Evolutionary conservation across 768 basidiomycete species (phyloP).

Genomic region (Leccinellum rugosiceps): DNA sequence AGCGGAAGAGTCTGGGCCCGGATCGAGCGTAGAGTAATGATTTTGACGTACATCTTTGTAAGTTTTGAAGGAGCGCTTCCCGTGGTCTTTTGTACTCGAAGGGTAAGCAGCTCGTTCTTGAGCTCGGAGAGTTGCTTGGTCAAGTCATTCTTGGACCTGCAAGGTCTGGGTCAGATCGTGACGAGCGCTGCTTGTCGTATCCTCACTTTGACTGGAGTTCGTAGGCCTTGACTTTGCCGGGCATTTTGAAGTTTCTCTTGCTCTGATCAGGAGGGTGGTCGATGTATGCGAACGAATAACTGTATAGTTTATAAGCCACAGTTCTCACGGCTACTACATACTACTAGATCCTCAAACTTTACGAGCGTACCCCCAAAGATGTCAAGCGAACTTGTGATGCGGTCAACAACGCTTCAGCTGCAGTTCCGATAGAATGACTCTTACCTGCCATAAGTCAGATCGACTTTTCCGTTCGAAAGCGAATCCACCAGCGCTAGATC

Average conservation of each 20-base stretch:
- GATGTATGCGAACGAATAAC: conserved; percentile 26
- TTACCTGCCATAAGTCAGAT: conserved; percentile 39
- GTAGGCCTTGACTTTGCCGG: conserved; percentile 93
- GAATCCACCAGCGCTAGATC: conserved; percentile 80
- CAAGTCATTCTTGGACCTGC: conserved; percentile 95
- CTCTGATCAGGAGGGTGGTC: conserved; percentile 34
- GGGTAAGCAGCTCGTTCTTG: conserved; percentile 89
- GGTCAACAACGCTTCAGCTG: neutral
- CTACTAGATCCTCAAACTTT: conserved; percentile 52
- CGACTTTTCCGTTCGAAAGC: conserved; percentile 77
- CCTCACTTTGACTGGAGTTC: conserved; percentile 93
- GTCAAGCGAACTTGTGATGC: conserved; percentile 49
- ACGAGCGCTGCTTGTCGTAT: neutral
- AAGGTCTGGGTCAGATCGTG: conserved; percentile 3
- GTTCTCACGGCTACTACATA: conserved; percentile 28
- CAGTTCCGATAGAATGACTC: neutral
- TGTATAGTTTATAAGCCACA: conserved; percentile 45
- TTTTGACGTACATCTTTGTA: conserved; percentile 83
- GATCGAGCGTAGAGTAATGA: neutral
- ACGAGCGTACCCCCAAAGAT: conserved; percentile 70
- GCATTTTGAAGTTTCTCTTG: conserved; percentile 53
- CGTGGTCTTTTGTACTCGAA: conserved; percentile 98
- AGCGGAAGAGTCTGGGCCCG: neutral
- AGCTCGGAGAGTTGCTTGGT: conserved; percentile 89
- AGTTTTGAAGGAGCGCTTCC: conserved; percentile 94